A percentile compares a stretch with the other conserved stretches of the same genome.
Conservation (phyloP, 176 grass and related monocot species). For the Lolium multiflorum region DNA sequence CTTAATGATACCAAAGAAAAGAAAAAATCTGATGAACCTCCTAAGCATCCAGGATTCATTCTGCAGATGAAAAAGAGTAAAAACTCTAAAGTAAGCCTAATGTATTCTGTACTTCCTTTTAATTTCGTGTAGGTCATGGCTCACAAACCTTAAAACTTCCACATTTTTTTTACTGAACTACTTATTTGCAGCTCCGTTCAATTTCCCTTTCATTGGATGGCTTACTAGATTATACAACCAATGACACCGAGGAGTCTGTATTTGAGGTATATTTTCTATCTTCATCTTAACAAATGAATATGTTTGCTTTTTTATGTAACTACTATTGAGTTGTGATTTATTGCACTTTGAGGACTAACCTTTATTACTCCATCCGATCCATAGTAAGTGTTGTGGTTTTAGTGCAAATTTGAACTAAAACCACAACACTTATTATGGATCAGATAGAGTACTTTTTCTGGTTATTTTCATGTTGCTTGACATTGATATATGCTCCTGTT, state of each 20-base stretch:
- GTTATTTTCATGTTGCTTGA: neutral
- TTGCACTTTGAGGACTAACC: neutral
- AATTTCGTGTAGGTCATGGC: slow-evolving; percentile 10
- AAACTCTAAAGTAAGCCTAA: slow-evolving; percentile 66
- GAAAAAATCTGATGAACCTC: slow-evolving; percentile 54
- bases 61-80: slow-evolving; percentile 53
- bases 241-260: slow-evolving; percentile 69
- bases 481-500: slow-evolving; percentile 10
- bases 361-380: neutral
- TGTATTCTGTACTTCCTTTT: slow-evolving; percentile 26
- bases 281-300: neutral
- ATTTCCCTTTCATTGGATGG: slow-evolving; percentile 66
- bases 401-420: too few relatives aligned
- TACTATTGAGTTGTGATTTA: neutral
- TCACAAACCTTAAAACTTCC: neutral
- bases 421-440: too few relatives aligned
- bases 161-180: slow-evolving; percentile 1
- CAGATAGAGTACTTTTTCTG: too few relatives aligned
- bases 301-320: neutral
- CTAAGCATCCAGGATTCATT: slow-evolving; percentile 71
- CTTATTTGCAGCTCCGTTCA: slow-evolving; percentile 60
- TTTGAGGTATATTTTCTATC: slow-evolving; percentile 63
- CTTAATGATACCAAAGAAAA: slow-evolving; percentile 58
- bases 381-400: too few relatives aligned
- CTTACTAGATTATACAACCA: slow-evolving; percentile 71